Evolutionary conservation across 768 basidiomycete species (phyloP), one percentile per base, ranked within the genome.

Genomic region (Boletus eberwhitei): DNA sequence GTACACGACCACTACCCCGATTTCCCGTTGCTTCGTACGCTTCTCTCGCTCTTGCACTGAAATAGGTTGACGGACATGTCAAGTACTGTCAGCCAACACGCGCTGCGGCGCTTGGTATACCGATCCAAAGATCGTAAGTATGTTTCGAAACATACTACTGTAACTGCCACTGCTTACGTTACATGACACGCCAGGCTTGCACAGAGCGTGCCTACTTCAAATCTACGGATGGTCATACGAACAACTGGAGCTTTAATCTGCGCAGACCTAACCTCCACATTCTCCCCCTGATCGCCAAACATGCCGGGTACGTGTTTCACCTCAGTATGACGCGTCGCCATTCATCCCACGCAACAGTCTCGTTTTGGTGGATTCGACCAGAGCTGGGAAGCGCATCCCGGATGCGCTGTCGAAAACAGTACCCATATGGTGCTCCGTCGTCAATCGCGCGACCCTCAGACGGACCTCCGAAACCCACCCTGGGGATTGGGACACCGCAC

Each of bases 21-120:
- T 22, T 66, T 86, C 16, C 83, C 86, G 0, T 54, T 89, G 9
- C 62, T 89, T 13, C 84, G 88, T 80, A 52, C 26, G 74, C 80
- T 52, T 29, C 8, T 39, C 39, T 13, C 1, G 0, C 13, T 9
- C n/a, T 19, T 11, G 34, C 8, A n/a, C 19, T 32, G n/a, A 36
- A 42, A 16, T 16, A 12, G 9, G 32, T 47, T 51, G 26, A 53
- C n/a, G 6, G 16, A n/a, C 22, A 13, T 11, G 5, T 22, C 35
- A 24, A 24, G 24, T 24, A 35, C 64, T 31, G 31, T 31, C 31
- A 90, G 93, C 96, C 4, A 98, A 98, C 68, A 79, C 94, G 64
- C 83, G 96, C 22, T 97, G 94, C 63, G 96, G 96, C 4, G 87
- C 87, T 8, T 98, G 95, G 95, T 98, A 97, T 68, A 83, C 87